Evolutionary conservation across 495 filamentous ascomycete genomes (phyloP), one percentile per base, ranked within the genome.

Genomic region (Penicillium samsonianum): DNA sequence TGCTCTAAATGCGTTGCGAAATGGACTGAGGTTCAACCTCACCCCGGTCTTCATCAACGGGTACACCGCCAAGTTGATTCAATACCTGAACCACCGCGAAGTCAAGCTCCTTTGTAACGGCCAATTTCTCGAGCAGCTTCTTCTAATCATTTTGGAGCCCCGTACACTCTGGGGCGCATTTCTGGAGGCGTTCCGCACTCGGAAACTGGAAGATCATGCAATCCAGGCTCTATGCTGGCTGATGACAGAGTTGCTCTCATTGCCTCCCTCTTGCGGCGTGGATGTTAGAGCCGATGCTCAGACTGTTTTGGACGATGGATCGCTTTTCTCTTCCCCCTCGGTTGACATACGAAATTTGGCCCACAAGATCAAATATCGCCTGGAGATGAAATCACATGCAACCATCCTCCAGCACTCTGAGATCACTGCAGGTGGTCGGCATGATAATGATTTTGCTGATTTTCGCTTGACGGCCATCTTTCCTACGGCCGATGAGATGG

Each of bases 371-470:
- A 69, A 80, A 40, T 66, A 81, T 49, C 51, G 73, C 5, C 28
- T 82, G 0, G 48, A 61, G 3, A 69, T 65, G 37, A 65, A 61
- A 35, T 57, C 68, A 0, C 59, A 64, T 26, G 53, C 11, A 19
- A 17, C 37, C 5, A 43, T 37, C 11, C 12, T 42, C 1, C 19
- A 22, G 7, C 30, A 59, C 25, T 53, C 41, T 2, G 68, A 64
- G 0, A 46, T 25, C 19, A 67, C 59, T 1, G 82, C 87, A 4
- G 90, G 90, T 3, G 89, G 90, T 0, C 81, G 90, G 0, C 90
- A 95, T 62, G 87, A 95, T 62, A 93, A 95, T 63, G 90, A 93
- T 63, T 80, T 78, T 62, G 71, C 49, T 0, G 80, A 88, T 53
- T 85, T 86, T 60, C 78, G 84, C 1, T 44, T 83, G 28, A 87